Percentiles rank a stretch among this genome's conserved stretches.
Conservation (phyloP, 2,329 filamentous ascomycete genomes). For the Cadophora malorum region DNA sequence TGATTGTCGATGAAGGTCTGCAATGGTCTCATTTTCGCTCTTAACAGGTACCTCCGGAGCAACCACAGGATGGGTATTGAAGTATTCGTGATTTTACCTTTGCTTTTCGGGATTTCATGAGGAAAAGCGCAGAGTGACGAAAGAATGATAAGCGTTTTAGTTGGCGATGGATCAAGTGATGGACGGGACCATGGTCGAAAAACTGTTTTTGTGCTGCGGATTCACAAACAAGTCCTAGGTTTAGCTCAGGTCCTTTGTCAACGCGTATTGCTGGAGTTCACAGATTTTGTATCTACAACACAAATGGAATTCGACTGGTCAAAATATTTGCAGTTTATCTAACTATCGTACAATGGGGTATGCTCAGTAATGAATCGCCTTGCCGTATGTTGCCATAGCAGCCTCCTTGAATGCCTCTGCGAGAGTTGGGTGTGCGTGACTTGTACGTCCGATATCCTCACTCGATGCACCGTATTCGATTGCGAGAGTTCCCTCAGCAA, state of each 20-base stretch:
- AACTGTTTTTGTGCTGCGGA: not conserved
- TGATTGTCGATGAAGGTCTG: not conserved
- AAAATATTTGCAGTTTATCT: conserved; percentile 27
- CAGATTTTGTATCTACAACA: not conserved
- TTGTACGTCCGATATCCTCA: conserved; percentile 93
- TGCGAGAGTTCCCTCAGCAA: conserved; percentile 93
- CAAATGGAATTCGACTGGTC: conserved; percentile 8
- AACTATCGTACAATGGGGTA: conserved; percentile 41
- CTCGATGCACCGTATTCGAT: conserved; percentile 95
- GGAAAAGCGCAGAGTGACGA: no score
- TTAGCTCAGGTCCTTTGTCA: not conserved
- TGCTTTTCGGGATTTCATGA: no score
- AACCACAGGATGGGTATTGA: no score
- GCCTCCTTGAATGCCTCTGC: conserved; percentile 99
- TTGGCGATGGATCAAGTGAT: no score
- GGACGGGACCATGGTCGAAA: no score
- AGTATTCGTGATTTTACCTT: no score
- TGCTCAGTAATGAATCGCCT: conserved; percentile 91
- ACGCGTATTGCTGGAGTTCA: conserved; percentile 5
- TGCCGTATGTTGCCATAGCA: conserved; percentile 94
- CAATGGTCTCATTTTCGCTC: not conserved
- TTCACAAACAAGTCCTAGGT: not conserved
- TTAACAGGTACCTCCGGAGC: no score
- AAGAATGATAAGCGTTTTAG: no score
- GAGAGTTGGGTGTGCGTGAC: conserved; percentile 87